phyloP scores from a whole-genome alignment of 176 grass and related monocot genomes.

The Musa acuminata region DNA sequence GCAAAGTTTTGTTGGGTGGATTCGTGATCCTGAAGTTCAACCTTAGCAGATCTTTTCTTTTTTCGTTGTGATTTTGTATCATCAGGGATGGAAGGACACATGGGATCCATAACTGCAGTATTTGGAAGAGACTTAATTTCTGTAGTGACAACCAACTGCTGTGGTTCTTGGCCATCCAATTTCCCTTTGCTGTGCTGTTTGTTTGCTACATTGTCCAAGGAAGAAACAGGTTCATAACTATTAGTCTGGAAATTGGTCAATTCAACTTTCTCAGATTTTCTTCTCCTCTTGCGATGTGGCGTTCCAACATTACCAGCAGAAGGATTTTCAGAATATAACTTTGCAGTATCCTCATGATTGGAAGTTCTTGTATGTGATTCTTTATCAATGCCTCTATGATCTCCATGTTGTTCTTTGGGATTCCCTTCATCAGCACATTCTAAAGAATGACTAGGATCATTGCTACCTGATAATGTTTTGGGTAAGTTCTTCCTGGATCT shows the following conservation, averaged over 20 bases:
- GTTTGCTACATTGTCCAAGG: slow-evolving; percentile 17
- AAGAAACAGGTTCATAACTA: slow-evolving; percentile 5
- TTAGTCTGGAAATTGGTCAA: slow-evolving; percentile 3
- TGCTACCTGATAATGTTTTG: slow-evolving; percentile 10
- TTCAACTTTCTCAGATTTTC: slow-evolving; percentile 22
- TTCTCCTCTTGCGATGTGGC: slow-evolving; percentile 28
- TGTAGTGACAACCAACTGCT: slow-evolving; percentile 11
- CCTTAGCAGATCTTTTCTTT: slow-evolving; percentile 33
- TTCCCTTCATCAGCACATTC: slow-evolving; percentile 22
- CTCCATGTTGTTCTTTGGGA: slow-evolving; percentile 16
- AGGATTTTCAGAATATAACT: slow-evolving; percentile 15
- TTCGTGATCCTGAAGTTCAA: slow-evolving; percentile 32
- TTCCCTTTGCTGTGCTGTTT: slow-evolving; percentile 20
- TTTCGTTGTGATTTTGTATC: slow-evolving; percentile 19
- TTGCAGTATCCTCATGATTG: slow-evolving; percentile 4
- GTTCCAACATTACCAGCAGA: slow-evolving; percentile 28
- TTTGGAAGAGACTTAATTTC: slow-evolving; percentile 20
- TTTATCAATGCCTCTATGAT: slow-evolving; percentile 18
- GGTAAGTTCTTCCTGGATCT: slow-evolving; percentile 23
- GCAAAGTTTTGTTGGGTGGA: background rate
- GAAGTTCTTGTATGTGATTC: slow-evolving; percentile 13
- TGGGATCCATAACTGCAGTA: slow-evolving; percentile 9
- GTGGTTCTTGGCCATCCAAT: slow-evolving; percentile 17
- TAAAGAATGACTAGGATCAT: slow-evolving; percentile 24
- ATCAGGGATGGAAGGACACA: background rate